Evolutionary conservation across 352 stramenopile species (phyloP).

Genomic region (Phytopythium litorale): DNA sequence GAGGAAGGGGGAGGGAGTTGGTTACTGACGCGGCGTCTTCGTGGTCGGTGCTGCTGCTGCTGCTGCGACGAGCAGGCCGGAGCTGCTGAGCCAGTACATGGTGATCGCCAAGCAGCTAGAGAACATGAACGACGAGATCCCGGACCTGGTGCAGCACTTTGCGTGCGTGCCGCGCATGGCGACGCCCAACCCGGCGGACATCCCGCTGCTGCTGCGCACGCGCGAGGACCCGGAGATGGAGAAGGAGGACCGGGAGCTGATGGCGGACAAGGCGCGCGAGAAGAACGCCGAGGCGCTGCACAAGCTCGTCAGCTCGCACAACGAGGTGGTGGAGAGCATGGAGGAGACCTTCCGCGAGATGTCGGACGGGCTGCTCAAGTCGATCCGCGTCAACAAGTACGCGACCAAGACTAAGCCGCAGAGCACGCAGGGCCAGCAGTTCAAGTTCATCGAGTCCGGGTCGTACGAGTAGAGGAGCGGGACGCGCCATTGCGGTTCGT

Average conservation of each 20-base stretch:
- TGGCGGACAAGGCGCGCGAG: constrained; percentile 60
- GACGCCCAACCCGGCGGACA: constrained; percentile 72
- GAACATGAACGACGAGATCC: constrained; percentile 88
- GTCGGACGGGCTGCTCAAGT: constrained; percentile 79
- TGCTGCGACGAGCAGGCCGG: constrained; percentile 31
- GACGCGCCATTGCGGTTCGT: not conserved
- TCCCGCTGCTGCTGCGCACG: constrained; percentile 74
- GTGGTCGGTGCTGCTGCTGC: not conserved
- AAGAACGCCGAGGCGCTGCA: constrained; percentile 66
- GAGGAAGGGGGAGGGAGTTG: not conserved
- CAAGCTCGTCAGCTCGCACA: constrained; percentile 60
- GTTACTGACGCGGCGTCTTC: not conserved
- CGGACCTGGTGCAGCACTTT: constrained; percentile 82
- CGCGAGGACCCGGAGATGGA: constrained; percentile 86
- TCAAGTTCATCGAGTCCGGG: constrained; percentile 86
- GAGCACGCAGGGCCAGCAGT: constrained; percentile 74
- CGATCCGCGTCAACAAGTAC: constrained; percentile 84
- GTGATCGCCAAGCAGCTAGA: constrained; percentile 85
- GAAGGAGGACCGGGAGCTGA: constrained; percentile 70
- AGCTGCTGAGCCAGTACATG: constrained; percentile 83
- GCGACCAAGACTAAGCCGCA: constrained; percentile 73
- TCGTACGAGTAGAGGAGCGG: constrained; percentile 29
- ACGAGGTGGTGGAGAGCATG: constrained; percentile 70
- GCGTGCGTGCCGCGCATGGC: constrained; percentile 80
- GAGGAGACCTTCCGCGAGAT: constrained; percentile 85